Base-by-base conservation (phyloP, 192 early-diverging fungal genomes). In the Gryganskiella cystojenkinii region DNA sequence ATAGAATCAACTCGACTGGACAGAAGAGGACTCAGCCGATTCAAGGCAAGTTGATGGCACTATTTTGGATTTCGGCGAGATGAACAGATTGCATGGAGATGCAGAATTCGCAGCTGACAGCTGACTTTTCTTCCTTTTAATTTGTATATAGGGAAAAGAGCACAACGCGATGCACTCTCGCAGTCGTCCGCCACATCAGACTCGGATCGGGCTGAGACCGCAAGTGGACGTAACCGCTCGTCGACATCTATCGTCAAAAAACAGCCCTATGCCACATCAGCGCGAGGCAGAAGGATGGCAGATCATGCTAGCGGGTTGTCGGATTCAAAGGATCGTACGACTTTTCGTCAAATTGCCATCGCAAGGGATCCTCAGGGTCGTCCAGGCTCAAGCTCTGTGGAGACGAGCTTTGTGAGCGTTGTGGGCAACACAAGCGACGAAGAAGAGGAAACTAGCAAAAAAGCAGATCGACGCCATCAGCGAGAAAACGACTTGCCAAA, bases 361-460 rank as follows among this genome's bases (percentile, higher is more conserved):
- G 45, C 24, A 19, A 60, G 58, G 8, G 70, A 63, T 30, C 22
- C 22, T n/a, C 56, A 64, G 22, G 24, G 43, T 27, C 35, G 64
- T 35, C 69, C 74, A 7, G 58, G 66, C 14, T 56, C 74, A 4
- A 78, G 74, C 50, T 78, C 74, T 3, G 47, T 78, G 7, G 74
- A 78, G 24, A 56, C 65, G 4, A 64, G 74, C 19, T 78, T 78
- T 40, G 74, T 78, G 28, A 78, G 74, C 49, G 63, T 78, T 45
- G 66, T 78, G 24, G 74, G 74, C 28, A 78, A 69, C 49, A 78
- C 74, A 0, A 78, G 74, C 34, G 74, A 78, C 45, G 74, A 78
- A 22, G 74, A 78, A 11, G 74, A 69, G 2, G 65, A 76, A 19
- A 15, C 22, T 11, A 56, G 15, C 13, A 60, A 69, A 24, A 57